Evolutionary conservation across 352 stramenopile genomes (phyloP).

Genomic region (Globisporangium polare): DNA sequence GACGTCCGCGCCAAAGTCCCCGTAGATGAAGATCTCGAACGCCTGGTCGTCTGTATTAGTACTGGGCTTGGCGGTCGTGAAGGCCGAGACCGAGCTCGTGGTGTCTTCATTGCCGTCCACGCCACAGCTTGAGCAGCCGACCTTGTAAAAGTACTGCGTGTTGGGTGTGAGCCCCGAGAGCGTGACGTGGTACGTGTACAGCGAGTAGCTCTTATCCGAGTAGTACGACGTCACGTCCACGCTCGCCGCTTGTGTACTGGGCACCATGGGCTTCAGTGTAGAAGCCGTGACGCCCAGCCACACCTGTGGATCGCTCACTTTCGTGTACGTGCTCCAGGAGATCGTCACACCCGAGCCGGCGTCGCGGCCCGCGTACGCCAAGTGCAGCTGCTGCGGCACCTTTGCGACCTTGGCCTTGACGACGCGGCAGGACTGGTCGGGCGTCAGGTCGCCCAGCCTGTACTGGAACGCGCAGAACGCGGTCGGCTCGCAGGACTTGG

Average conservation of each 20-base stretch:
- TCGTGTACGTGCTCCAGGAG: conserved; percentile 57
- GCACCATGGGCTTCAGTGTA: conserved; percentile 15
- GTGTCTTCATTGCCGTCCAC: background rate
- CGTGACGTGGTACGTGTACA: conserved; percentile 40
- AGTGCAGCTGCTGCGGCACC: conserved; percentile 52
- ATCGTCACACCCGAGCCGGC: conserved; percentile 47
- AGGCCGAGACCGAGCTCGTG: conserved; percentile 24
- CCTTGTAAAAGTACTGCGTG: conserved; percentile 49
- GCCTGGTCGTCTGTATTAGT: conserved; percentile 12
- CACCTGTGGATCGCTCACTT: conserved; percentile 33
- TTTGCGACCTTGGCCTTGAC: background rate
- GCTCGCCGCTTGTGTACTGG: conserved; percentile 3
- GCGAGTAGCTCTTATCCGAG: conserved; percentile 37
- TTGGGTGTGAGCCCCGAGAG: conserved; percentile 22
- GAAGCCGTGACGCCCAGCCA: conserved; percentile 36
- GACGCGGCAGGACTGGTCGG: conserved; percentile 41
- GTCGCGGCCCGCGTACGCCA: conserved; percentile 41
- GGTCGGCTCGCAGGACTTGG: conserved; percentile 21
- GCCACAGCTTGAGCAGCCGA: conserved; percentile 25
- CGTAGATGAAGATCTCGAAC: conserved; percentile 52
- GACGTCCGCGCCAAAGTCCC: conserved; percentile 39
- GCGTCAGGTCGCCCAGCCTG: conserved; percentile 36
- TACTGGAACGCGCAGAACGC: conserved; percentile 33
- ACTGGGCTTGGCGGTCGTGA: conserved; percentile 26
- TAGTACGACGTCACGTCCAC: conserved; percentile 42